Base-by-base conservation (phyloP, 805 yeast genomes). In the Pichia thaimueangensis region DNA sequence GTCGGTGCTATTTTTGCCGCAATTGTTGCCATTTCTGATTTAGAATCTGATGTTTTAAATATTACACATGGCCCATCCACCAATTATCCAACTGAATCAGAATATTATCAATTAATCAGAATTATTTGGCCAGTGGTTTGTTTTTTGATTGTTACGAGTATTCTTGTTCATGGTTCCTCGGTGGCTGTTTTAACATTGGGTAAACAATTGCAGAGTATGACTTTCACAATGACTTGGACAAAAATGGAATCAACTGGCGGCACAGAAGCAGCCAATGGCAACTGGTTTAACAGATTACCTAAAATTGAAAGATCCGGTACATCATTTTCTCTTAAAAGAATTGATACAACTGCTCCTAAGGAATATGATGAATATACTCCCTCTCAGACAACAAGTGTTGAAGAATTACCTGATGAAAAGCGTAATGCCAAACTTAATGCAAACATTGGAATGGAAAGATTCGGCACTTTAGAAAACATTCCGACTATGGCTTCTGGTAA, bases 241-340 rank as follows among this genome's bases (percentile, higher is more conserved):
- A 76, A 78, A 22, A 78, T 76, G 20, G 81, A 79, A 62, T 68
- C 59, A 64, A 70, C 31, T 67, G 32, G 39, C 17, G 29, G 19
- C 25, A n/a, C n/a, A n/a, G 32, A 27, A 13, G 25, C 15, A 6
- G 73, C 50, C 70, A 81, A 7, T 69, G 83, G 23, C 85, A 97
- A 96, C 7, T 93, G 98, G 97, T 77, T 89, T 68, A 73, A 80
- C 41, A 79, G 96, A 61, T 71, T 91, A 52, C 96, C 95, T 25
- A 76, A 82, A 33, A 67, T 86, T 59, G 93, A 83, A 41, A 76
- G 74, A 42, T 66, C 70, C 12, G 84, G 88, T 7, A 74, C 89
- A 23, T 78, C 93, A 1, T 79, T 85, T 52, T 86, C 96, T 2
- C 71, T 89, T 47, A 89, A 83, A 46, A 74, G 95, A 55, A 75